phyloP scores from a whole-genome alignment of 2,329 filamentous ascomycete genomes.

The Dactylellina parvicollis region DNA sequence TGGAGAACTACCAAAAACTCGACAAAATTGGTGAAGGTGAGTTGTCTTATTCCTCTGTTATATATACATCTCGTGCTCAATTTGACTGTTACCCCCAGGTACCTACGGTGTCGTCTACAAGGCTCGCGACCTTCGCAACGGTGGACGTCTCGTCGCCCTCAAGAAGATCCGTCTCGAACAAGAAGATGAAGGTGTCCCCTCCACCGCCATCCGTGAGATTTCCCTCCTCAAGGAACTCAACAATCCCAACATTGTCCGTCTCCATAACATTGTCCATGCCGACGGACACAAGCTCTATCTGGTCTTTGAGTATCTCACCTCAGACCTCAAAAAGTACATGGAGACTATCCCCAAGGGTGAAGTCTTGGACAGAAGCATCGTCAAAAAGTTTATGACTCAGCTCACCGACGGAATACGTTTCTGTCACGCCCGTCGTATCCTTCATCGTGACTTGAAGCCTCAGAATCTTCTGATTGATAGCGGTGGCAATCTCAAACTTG shows the following conservation, averaged over 20 bases:
- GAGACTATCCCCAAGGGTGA: conserved; percentile 85
- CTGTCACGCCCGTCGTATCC: conserved; percentile 86
- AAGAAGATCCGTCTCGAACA: conserved; percentile 97
- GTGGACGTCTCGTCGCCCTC: conserved; percentile 85
- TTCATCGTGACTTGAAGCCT: conserved; percentile 89
- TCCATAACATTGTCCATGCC: conserved; percentile 92
- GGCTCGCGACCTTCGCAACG: conserved; percentile 82
- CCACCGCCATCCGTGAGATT: conserved; percentile 92
- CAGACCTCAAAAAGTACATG: conserved; percentile 97
- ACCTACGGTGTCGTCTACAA: conserved; percentile 97
- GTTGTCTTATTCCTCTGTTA: conserved; percentile 57
- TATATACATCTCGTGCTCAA: too few relatives aligned
- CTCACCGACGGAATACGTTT: conserved; percentile 84
- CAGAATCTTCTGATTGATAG: conserved; percentile 88
- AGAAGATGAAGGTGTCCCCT: conserved; percentile 92
- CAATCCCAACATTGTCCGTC: conserved; percentile 86
- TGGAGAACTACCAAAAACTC: conserved; percentile 97
- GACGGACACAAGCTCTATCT: conserved; percentile 95
- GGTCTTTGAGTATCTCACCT: conserved; percentile 89
- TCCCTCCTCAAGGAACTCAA: conserved; percentile 94
- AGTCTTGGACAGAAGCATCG: conserved; percentile 79
- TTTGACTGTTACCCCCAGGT: conserved; percentile 66
- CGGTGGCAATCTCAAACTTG: conserved; percentile 88
- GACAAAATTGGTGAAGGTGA: conserved; percentile 96
- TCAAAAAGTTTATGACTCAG: conserved; percentile 93